A percentile compares a stretch with the other conserved stretches of the same genome.
Evolutionary conservation across 352 stramenopile genomes (phyloP).

Genomic region (Phytophthora pinifolia): DNA sequence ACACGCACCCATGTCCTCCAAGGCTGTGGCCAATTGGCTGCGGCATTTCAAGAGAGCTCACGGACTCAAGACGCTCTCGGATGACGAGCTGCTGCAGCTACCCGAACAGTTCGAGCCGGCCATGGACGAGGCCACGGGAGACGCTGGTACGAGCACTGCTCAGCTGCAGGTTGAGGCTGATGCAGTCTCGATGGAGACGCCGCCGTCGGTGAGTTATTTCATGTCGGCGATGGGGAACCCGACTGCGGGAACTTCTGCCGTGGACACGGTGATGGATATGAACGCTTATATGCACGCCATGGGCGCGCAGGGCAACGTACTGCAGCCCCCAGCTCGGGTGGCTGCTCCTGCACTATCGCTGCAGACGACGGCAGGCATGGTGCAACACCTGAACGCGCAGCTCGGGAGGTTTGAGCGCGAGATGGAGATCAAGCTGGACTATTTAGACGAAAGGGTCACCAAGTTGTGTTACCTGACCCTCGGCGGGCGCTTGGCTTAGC

Average conservation of each 20-base stretch:
- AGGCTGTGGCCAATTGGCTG: slow-evolving; percentile 57
- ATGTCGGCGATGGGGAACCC: background rate
- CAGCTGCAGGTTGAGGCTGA: too few species aligned
- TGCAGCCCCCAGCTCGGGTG: background rate
- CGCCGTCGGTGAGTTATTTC: slow-evolving; percentile 9
- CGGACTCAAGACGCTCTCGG: slow-evolving; percentile 49
- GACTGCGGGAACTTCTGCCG: background rate
- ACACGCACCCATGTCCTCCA: slow-evolving; percentile 38
- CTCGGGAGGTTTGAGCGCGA: slow-evolving; percentile 53
- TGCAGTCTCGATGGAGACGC: too few species aligned
- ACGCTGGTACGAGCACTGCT: background rate
- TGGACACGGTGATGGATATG: slow-evolving; percentile 8
- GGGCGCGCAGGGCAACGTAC: background rate
- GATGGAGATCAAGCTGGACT: slow-evolving; percentile 56
- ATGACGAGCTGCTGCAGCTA: slow-evolving; percentile 53
- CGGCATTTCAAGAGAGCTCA: slow-evolving; percentile 71
- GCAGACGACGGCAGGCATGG: slow-evolving; percentile 29
- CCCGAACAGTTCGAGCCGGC: slow-evolving; percentile 55
- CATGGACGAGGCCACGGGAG: slow-evolving; percentile 42
- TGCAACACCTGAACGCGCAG: slow-evolving; percentile 48
- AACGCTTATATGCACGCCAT: slow-evolving; percentile 15
- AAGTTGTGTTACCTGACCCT: slow-evolving; percentile 56
- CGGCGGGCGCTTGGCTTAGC: slow-evolving; percentile 29
- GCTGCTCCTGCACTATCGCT: slow-evolving; percentile 15
- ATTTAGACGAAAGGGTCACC: slow-evolving; percentile 61